Conservation (phyloP, 257 asterid genomes). For the Anisodus tanguticus region DNA sequence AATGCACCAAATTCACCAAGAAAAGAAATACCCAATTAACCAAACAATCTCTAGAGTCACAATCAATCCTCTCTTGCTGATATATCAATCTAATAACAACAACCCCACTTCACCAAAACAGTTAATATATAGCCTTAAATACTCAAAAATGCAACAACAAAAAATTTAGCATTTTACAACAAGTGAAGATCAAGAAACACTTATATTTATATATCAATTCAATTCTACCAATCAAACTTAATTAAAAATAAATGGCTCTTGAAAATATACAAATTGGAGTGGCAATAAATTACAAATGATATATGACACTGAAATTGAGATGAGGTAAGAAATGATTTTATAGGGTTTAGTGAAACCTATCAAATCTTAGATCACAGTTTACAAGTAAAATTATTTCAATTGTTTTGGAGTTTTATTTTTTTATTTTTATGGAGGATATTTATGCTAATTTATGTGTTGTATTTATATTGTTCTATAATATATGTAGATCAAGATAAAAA, state of each 20-base stretch:
- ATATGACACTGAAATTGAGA: slow-evolving; percentile 31
- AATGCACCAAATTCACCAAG: not conserved
- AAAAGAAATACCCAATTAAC: not conserved
- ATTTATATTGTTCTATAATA: slow-evolving; percentile 11
- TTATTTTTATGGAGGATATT: slow-evolving; percentile 7
- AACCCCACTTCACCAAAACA: slow-evolving; percentile 26
- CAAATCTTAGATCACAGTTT: slow-evolving; percentile 34
- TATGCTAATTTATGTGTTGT: not conserved
- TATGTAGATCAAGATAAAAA: not conserved
- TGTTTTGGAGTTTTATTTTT: not conserved
- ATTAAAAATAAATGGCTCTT: not conserved
- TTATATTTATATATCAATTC: not conserved
- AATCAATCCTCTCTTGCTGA: slow-evolving; percentile 1
- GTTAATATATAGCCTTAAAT: not conserved
- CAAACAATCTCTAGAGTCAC: not conserved
- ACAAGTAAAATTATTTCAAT: not conserved
- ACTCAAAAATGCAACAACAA: not conserved
- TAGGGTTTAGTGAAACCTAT: slow-evolving; percentile 34
- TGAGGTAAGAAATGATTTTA: not conserved
- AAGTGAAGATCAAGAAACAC: not conserved
- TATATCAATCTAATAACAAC: slow-evolving; percentile 12
- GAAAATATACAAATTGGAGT: not conserved
- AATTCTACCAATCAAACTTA: not conserved
- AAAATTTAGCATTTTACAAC: not conserved
- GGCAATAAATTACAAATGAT: not conserved